These are phyloP conservation scores for Amphibolis antarctica DNA, from an alignment of 106 monocot species.

Conservation along the genomic window DNA sequence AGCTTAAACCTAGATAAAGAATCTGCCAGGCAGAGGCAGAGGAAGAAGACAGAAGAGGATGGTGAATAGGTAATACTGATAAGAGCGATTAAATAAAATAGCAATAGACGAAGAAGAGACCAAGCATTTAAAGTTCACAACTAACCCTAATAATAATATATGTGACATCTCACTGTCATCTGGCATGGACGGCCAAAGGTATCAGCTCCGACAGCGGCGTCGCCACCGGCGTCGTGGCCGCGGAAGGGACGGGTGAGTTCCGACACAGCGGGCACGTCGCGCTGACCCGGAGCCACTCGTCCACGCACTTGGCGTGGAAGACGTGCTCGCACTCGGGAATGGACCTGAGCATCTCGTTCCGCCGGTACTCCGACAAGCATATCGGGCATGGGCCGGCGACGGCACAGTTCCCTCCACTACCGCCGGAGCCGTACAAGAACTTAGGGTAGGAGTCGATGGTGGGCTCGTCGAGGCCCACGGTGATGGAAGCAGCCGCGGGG, in stretches of 20 bases:
- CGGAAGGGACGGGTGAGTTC: slow-evolving; percentile 49
- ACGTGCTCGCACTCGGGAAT: slow-evolving; percentile 65
- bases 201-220: slow-evolving; percentile 72
- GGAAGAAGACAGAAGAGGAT: no score
- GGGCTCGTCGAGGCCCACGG: slow-evolving; percentile 34
- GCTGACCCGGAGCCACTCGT: slow-evolving; percentile 62
- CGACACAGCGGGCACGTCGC: slow-evolving; percentile 77
- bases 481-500: background rate
- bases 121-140: slow-evolving; percentile 1
- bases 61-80: background rate
- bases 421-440: slow-evolving; percentile 17
- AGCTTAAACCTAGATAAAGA: no score
- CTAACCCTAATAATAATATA: background rate
- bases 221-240: slow-evolving; percentile 35
- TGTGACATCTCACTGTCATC: slow-evolving; percentile 13
- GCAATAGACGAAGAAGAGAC: no score
- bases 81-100: background rate
- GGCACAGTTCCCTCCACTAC: background rate
- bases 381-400: slow-evolving; percentile 43
- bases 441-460: slow-evolving; percentile 62
- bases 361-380: slow-evolving; percentile 52
- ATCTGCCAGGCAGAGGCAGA: no score
- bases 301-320: slow-evolving; percentile 57
- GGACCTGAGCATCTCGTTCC: slow-evolving; percentile 31
- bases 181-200: slow-evolving; percentile 45